Conservation (phyloP, 345 rosid species). For the Rhodomyrtus tomentosa region DNA sequence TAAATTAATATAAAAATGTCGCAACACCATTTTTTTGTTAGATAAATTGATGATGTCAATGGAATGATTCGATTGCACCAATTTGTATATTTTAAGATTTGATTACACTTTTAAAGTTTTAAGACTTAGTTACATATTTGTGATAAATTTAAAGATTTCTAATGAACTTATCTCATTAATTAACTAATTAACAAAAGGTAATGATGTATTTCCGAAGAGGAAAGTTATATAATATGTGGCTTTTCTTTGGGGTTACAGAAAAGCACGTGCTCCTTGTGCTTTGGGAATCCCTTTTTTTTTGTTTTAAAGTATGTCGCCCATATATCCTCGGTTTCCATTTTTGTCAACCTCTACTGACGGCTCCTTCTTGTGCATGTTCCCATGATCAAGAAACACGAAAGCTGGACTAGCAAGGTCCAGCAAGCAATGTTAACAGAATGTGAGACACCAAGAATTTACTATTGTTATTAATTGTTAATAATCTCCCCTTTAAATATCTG, state of each 20-base stretch:
- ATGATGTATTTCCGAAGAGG: not conserved
- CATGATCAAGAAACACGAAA: not conserved
- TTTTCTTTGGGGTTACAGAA: not conserved
- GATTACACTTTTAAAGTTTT: too few relatives aligned
- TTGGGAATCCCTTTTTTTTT: not conserved
- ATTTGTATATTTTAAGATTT: too few relatives aligned
- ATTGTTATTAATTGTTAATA: not conserved
- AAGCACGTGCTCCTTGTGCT: not conserved
- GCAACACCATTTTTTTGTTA: too few relatives aligned
- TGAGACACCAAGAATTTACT: not conserved
- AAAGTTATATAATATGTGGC: not conserved
- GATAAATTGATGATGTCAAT: too few relatives aligned
- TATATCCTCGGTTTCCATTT: not conserved
- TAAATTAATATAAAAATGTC: too few relatives aligned
- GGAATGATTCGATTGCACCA: too few relatives aligned
- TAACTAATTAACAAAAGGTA: not conserved
- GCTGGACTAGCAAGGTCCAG: not conserved
- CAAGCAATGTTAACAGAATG: not conserved
- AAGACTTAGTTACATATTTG: too few relatives aligned
- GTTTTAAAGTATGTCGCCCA: not conserved
- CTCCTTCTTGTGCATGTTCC: not conserved
- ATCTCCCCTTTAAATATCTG: not conserved
- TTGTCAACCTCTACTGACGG: not conserved
- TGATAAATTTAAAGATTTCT: too few relatives aligned
- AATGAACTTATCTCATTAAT: too few relatives aligned